phyloP scores from a whole-genome alignment of 2,329 filamentous ascomycete species.

The Coniochaeta prunicola region DNA sequence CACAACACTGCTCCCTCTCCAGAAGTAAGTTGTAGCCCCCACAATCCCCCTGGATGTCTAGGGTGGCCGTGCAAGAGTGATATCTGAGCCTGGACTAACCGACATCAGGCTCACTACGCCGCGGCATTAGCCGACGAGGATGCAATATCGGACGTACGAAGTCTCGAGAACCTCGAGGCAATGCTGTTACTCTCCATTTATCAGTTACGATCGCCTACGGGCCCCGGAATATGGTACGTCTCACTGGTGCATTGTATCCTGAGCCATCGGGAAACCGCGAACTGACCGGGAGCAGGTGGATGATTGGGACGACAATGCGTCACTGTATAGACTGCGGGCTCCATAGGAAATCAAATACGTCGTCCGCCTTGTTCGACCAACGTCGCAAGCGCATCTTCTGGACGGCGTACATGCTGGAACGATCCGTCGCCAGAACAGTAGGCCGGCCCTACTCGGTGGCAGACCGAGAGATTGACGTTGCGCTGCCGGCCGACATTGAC shows the following conservation, averaged over 20 bases:
- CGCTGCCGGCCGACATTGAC: constrained; percentile 14
- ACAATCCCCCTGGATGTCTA: too few relatives aligned
- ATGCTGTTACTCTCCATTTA: constrained; percentile 24
- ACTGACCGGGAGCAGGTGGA: constrained; percentile 17
- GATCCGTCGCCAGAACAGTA: constrained; percentile 22
- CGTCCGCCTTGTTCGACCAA: constrained; percentile 16
- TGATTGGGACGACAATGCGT: constrained; percentile 20
- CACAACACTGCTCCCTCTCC: too few relatives aligned
- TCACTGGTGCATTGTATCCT: too few relatives aligned
- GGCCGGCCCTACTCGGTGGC: constrained; percentile 25
- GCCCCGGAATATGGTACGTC: constrained; percentile 15
- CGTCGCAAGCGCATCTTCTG: constrained; percentile 19
- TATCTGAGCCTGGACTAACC: too few relatives aligned
- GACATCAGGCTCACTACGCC: constrained; percentile 13
- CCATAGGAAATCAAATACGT: constrained; percentile 14
- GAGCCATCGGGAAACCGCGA: too few relatives aligned
- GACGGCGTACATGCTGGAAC: constrained; percentile 24
- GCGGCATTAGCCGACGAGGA: constrained; percentile 23
- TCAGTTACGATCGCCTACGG: constrained; percentile 22
- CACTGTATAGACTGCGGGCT: constrained; percentile 23
- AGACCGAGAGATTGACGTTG: constrained; percentile 23
- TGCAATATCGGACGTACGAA: constrained; percentile 22
- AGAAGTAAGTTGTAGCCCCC: too few relatives aligned
- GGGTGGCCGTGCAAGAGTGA: too few relatives aligned
- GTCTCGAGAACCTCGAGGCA: constrained; percentile 22